Percentiles rank a stretch among this genome's conserved stretches.
These are phyloP conservation scores for Penicillium salamii DNA, from an alignment of 495 filamentous ascomycete species.

Conservation along the genomic window DNA sequence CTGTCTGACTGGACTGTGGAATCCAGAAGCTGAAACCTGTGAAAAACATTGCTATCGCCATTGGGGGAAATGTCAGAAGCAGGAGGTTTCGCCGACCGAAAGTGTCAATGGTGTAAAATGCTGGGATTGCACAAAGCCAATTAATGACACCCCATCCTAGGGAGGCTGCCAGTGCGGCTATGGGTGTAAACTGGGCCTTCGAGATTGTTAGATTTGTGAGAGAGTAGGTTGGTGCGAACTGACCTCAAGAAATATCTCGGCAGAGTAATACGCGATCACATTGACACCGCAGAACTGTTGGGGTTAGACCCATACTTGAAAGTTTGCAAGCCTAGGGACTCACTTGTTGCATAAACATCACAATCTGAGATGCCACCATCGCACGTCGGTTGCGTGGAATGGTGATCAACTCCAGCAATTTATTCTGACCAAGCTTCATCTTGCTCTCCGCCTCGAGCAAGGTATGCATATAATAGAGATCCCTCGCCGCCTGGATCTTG, in stretches of 20 bases:
- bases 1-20: conserved; percentile 41
- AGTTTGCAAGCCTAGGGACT: conserved; percentile 1
- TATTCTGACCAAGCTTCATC: conserved; percentile 59
- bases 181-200: conserved; percentile 44
- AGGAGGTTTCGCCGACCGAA: conserved; percentile 80
- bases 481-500: conserved; percentile 75
- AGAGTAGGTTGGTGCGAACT: background rate
- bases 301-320: conserved; percentile 28
- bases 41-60: conserved; percentile 69
- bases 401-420: conserved; percentile 65
- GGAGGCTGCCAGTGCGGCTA: conserved; percentile 61
- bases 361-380: conserved; percentile 67
- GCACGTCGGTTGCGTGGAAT: conserved; percentile 79
- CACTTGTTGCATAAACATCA: conserved; percentile 88
- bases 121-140: conserved; percentile 74
- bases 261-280: conserved; percentile 57
- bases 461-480: conserved; percentile 78
- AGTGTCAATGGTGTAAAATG: conserved; percentile 78
- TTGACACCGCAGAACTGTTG: conserved; percentile 57
- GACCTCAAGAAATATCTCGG: conserved; percentile 47
- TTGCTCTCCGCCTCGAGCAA: conserved; percentile 65
- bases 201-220: background rate
- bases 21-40: conserved; percentile 83
- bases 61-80: conserved; percentile 73
- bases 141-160: conserved; percentile 79